phyloP scores from a whole-genome alignment of 176 grass and related monocot genomes.

The Puya raimondii region DNA sequence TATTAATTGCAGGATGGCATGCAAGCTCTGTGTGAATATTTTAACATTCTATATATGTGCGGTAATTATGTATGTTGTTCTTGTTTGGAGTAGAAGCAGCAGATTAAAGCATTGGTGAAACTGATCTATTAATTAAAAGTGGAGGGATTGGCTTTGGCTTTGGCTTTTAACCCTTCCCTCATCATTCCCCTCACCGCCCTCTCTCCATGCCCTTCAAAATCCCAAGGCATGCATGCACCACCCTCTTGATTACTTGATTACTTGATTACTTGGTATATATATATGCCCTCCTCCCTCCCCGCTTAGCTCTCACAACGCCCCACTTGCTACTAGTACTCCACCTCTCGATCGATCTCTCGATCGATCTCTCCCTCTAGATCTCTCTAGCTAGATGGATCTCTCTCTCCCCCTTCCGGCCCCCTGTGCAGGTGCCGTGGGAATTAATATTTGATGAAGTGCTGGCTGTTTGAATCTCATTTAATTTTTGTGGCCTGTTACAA shows the following conservation, averaged over 20 bases:
- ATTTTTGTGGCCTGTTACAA: too few relatives aligned
- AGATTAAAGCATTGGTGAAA: background rate
- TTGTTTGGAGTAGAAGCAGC: background rate
- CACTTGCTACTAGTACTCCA: background rate
- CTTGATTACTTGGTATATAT: too few relatives aligned
- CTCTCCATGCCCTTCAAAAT: background rate
- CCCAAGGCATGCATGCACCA: background rate
- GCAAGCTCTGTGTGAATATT: background rate
- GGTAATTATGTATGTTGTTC: background rate
- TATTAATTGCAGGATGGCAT: slow-evolving; percentile 14
- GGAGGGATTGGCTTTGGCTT: background rate
- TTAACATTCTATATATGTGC: background rate
- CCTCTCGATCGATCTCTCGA: background rate
- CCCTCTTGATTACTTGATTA: too few relatives aligned
- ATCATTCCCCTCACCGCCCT: slow-evolving; percentile 35
- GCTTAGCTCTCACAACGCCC: slow-evolving; percentile 27
- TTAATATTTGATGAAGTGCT: too few relatives aligned
- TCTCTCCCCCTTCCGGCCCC: too few relatives aligned
- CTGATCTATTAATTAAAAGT: slow-evolving; percentile 8
- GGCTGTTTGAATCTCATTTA: too few relatives aligned
- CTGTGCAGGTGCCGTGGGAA: too few relatives aligned
- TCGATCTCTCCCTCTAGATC: background rate
- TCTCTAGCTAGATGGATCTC: background rate
- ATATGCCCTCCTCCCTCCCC: background rate
- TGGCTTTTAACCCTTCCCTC: slow-evolving; percentile 52